These are phyloP conservation scores for Biancaea sappan DNA, from an alignment of 306 rosid genomes.

Conservation along the genomic window DNA sequence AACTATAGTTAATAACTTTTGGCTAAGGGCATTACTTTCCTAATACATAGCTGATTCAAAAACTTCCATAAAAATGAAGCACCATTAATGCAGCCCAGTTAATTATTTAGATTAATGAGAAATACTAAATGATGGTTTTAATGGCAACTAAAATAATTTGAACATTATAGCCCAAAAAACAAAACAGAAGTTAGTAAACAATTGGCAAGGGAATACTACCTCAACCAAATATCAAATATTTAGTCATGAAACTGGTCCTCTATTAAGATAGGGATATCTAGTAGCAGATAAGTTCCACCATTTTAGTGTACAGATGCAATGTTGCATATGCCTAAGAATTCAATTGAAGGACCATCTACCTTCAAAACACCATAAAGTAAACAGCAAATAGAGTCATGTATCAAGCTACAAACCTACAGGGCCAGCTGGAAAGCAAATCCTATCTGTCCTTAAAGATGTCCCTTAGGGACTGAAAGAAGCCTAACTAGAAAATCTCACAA, in stretches of 20 bases:
- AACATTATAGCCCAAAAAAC: background rate
- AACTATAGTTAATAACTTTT: background rate
- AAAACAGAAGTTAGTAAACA: background rate
- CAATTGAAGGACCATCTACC: background rate
- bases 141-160: background rate
- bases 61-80: background rate
- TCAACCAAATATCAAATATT: background rate
- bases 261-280: background rate
- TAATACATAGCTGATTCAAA: background rate
- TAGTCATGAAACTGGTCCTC: background rate
- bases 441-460: background rate
- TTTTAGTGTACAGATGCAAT: background rate
- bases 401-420: background rate
- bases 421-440: slow-evolving; percentile 8
- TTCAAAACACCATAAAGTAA: background rate
- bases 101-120: background rate
- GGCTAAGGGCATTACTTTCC: background rate
- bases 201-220: background rate
- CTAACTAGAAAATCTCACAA: slow-evolving; percentile 19
- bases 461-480: background rate
- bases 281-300: background rate
- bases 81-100: background rate
- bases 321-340: background rate
- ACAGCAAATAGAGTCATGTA: background rate
- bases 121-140: background rate